A percentile compares a stretch with the other conserved stretches of the same genome.
Conservation (phyloP, 768 basidiomycete species). For the Tulasnella sp. region DNA sequence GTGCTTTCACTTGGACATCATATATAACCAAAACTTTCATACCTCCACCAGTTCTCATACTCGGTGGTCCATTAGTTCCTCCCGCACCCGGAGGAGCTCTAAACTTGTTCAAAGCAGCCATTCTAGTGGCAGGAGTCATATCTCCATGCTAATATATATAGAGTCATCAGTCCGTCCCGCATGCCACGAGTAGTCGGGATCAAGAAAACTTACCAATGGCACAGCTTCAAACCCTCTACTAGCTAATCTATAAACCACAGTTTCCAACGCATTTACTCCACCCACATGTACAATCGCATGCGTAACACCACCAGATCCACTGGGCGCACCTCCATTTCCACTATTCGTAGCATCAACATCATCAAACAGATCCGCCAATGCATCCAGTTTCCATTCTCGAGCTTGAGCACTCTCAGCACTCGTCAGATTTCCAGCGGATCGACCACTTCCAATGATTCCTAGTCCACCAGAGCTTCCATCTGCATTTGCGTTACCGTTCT, state of each 20-base stretch:
- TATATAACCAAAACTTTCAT: constrained; percentile 81
- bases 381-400: constrained; percentile 90
- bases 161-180: constrained; percentile 6
- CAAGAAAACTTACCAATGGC: constrained; percentile 55
- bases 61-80: too few relatives aligned
- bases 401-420: constrained; percentile 76
- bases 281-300: constrained; percentile 84
- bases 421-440: constrained; percentile 40
- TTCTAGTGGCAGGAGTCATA: constrained; percentile 72
- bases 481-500: constrained; percentile 40
- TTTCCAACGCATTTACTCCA: constrained; percentile 72
- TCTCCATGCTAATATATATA: constrained; percentile 58
- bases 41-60: constrained; percentile 48
- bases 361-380: constrained; percentile 77
- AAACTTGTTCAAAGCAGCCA: constrained; percentile 78
- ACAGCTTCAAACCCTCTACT: constrained; percentile 77
- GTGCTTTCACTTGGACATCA: constrained; percentile 82
- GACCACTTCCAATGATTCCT: constrained; percentile 89
- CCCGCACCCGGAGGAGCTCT: constrained; percentile 44
- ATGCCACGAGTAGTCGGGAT: constrained; percentile 19
- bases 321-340: too few relatives aligned
- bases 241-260: constrained; percentile 81
- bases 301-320: too few relatives aligned
- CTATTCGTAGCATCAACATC: constrained; percentile 64
- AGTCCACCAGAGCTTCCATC: constrained; percentile 43